phyloP scores from a whole-genome alignment of 2,329 filamentous ascomycete species.

The Didymella sp. region DNA sequence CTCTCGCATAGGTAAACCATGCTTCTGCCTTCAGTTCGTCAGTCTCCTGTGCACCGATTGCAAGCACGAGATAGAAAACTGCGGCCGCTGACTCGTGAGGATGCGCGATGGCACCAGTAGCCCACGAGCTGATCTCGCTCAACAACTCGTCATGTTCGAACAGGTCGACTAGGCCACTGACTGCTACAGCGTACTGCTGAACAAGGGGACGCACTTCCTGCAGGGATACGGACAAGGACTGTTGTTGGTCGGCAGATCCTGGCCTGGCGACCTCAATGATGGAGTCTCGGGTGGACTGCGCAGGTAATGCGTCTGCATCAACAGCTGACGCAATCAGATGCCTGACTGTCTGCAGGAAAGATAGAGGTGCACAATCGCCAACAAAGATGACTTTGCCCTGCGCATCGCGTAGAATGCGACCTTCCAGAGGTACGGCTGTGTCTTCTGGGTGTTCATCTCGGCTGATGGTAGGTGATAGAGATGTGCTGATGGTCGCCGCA shows the following conservation, averaged over 20 bases:
- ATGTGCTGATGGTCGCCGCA: conserved; percentile 12
- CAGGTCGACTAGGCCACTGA: conserved; percentile 58
- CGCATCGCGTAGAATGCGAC: conserved; percentile 58
- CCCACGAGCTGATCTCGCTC: conserved; percentile 40
- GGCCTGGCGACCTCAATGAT: conserved; percentile 43
- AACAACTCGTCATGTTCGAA: conserved; percentile 52
- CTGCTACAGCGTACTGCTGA: conserved; percentile 54
- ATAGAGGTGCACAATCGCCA: conserved; percentile 61
- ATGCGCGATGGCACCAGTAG: conserved; percentile 13
- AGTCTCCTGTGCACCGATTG: conserved; percentile 57
- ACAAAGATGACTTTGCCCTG: conserved; percentile 63
- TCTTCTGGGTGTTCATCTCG: conserved; percentile 50
- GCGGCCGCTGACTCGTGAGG: conserved; percentile 54
- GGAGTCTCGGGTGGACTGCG: conserved; percentile 38
- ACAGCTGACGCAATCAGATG: conserved; percentile 55
- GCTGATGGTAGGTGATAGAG: conserved; percentile 34
- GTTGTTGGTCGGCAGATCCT: conserved; percentile 30
- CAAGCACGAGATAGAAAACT: conserved; percentile 60
- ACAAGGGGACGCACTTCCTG: conserved; percentile 44
- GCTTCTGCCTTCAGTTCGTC: conserved; percentile 54
- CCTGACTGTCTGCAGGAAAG: conserved; percentile 61
- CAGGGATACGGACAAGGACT: conserved; percentile 33
- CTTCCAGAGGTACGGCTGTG: conserved; percentile 53
- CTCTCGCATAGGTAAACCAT: conserved; percentile 57
- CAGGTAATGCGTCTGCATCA: conserved; percentile 30